These are phyloP conservation scores for Wickerhamomyces queroliae DNA, from an alignment of 805 yeast genomes.

Conservation along the genomic window DNA sequence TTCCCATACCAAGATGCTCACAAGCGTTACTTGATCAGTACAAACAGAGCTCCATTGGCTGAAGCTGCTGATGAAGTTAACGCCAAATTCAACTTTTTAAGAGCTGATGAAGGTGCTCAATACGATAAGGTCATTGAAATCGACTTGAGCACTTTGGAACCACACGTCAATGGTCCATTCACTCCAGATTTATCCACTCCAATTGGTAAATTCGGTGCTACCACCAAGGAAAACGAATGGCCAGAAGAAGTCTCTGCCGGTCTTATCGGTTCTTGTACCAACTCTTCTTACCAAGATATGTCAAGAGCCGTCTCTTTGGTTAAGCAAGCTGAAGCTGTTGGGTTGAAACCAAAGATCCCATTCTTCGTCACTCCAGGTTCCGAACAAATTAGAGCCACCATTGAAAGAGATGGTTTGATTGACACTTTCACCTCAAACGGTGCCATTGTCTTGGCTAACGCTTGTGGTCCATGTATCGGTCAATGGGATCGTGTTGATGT, in stretches of 20 bases:
- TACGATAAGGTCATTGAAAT: constrained; percentile 92
- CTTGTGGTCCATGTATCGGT: constrained; percentile 99
- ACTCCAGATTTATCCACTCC: constrained; percentile 98
- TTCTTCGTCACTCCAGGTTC: constrained; percentile 98
- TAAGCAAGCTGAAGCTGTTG: constrained; percentile 78
- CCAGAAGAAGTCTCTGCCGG: constrained; percentile 87
- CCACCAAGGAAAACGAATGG: constrained; percentile 73
- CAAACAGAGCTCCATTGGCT: constrained; percentile 80
- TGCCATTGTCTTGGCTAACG: constrained; percentile 90
- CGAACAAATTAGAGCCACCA: constrained; percentile 95
- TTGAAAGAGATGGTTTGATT: constrained; percentile 90
- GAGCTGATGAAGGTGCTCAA: constrained; percentile 83
- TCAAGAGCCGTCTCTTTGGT: constrained; percentile 90
- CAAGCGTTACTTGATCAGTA: constrained; percentile 73
- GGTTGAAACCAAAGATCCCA: constrained; percentile 84
- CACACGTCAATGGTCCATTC: constrained; percentile 96
- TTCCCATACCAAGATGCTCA: constrained; percentile 91
- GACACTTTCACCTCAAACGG: constrained; percentile 80
- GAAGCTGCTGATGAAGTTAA: constrained; percentile 64
- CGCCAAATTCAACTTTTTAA: constrained; percentile 53
- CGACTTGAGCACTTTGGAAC: constrained; percentile 81
- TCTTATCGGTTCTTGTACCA: constrained; percentile 96
- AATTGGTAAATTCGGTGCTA: constrained; percentile 70
- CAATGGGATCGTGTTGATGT: constrained; percentile 97
- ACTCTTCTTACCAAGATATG: constrained; percentile 98